These are phyloP conservation scores for Paradendryphiella salina DNA, from an alignment of 2,329 filamentous ascomycete genomes.

Conservation along the genomic window DNA sequence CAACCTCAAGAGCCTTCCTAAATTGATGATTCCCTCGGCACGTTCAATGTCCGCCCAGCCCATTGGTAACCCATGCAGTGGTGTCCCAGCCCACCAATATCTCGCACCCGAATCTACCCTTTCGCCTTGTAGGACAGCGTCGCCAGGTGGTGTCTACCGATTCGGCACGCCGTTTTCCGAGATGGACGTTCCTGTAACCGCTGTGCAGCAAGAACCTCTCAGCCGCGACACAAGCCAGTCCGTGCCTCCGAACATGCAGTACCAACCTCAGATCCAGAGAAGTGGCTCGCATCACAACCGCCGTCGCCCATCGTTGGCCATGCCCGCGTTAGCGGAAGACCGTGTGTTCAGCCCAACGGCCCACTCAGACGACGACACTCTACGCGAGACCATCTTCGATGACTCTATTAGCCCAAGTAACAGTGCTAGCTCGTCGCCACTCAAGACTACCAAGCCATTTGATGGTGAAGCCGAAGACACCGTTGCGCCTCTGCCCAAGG, in stretches of 20 bases:
- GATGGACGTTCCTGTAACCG: conserved; percentile 82
- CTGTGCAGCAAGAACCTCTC: conserved; percentile 70
- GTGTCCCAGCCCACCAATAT: conserved; percentile 30
- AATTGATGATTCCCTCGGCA: conserved; percentile 58
- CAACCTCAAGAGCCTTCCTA: conserved; percentile 60
- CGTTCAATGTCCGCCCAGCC: conserved; percentile 45
- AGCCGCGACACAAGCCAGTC: conserved; percentile 83
- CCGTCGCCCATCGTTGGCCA: conserved; percentile 68
- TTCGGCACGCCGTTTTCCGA: conserved; percentile 88
- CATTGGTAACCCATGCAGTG: conserved; percentile 30
- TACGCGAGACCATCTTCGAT: conserved; percentile 41
- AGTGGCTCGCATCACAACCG: conserved; percentile 51
- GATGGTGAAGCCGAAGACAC: conserved; percentile 25
- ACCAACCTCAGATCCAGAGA: conserved; percentile 58
- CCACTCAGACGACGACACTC: conserved; percentile 43
- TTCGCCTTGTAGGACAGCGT: conserved; percentile 54
- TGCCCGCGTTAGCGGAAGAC: conserved; percentile 72
- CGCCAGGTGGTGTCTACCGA: conserved; percentile 68
- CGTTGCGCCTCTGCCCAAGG: conserved; percentile 42
- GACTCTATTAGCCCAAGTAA: conserved; percentile 18
- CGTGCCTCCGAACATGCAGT: conserved; percentile 91
- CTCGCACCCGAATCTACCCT: conserved; percentile 47
- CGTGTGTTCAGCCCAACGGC: conserved; percentile 49
- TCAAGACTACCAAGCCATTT: conserved; percentile 32
- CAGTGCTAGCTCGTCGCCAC: conserved; percentile 41